A percentile compares a stretch with the other conserved stretches of the same genome.
These are phyloP conservation scores for Hypericum androsaemum DNA, from an alignment of 345 rosid genomes.

Conservation along the genomic window DNA sequence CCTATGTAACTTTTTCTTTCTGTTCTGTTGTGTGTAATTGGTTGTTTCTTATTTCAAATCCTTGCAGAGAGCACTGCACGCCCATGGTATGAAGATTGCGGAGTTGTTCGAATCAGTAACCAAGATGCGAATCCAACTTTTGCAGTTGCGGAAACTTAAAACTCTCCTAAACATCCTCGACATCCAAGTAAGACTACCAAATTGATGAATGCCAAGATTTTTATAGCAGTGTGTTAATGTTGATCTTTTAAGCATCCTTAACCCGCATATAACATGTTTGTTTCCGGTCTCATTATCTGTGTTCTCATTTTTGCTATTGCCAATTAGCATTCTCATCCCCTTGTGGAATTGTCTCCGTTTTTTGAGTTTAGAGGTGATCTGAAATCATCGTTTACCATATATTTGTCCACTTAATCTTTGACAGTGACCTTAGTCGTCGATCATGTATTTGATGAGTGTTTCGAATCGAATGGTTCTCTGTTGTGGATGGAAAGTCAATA, in stretches of 20 bases:
- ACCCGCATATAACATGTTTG: not conserved
- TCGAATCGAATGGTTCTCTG: too few species aligned
- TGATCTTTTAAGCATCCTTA: not conserved
- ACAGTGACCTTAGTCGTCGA: too few species aligned
- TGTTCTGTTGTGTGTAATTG: not conserved
- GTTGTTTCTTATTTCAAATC: not conserved
- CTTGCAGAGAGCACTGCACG: constrained; percentile 53
- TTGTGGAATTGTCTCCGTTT: too few species aligned
- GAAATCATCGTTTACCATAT: too few species aligned
- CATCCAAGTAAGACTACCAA: constrained; percentile 46
- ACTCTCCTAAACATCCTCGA: constrained; percentile 44
- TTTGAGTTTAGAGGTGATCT: too few species aligned
- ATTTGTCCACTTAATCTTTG: too few species aligned
- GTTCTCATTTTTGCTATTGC: too few species aligned
- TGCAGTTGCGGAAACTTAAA: constrained; percentile 29
- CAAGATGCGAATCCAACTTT: constrained; percentile 50
- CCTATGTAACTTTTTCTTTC: not conserved
- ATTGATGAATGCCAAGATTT: not conserved
- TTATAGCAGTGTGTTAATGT: not conserved
- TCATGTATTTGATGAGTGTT: too few species aligned
- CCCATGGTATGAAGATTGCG: constrained; percentile 45
- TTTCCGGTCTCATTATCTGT: too few species aligned
- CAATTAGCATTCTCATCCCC: too few species aligned
- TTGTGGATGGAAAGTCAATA: not conserved
- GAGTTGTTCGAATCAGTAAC: constrained; percentile 50